Evolutionary conservation across 2,329 filamentous ascomycete genomes (phyloP).

Genomic region (Pseudogymnoascus sp.): DNA sequence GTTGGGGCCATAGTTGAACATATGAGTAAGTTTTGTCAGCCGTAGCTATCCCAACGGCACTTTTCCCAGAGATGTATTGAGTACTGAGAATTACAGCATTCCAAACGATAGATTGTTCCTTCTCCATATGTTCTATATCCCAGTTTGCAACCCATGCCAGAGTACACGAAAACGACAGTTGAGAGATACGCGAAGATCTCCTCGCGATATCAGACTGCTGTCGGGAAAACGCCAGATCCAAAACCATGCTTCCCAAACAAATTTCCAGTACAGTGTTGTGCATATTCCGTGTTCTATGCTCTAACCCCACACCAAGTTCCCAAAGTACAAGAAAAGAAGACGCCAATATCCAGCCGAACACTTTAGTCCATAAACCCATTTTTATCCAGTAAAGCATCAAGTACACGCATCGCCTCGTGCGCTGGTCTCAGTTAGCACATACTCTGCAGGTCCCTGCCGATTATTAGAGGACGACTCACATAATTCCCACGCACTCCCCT

Average conservation of each 20-base stretch:
- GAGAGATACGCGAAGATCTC: neutral
- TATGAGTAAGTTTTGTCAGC: neutral
- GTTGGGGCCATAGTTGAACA: no score
- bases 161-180: neutral
- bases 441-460: neutral
- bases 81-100: neutral
- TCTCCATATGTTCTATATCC: neutral
- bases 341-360: neutral
- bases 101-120: neutral
- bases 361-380: constrained; percentile 10
- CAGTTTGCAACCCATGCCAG: neutral
- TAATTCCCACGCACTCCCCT: constrained; percentile 8
- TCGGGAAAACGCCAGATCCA: neutral
- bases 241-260: neutral
- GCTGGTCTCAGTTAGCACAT: neutral
- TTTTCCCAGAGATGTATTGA: no score
- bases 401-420: constrained; percentile 10
- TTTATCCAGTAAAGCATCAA: constrained; percentile 9
- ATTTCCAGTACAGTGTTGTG: neutral
- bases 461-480: constrained; percentile 3
- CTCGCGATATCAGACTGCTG: neutral
- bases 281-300: neutral
- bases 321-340: neutral
- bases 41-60: neutral
- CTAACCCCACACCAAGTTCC: neutral